phyloP scores from a whole-genome alignment of 1,139 yeast species.

The Eremothecium cymbalariae region DNA sequence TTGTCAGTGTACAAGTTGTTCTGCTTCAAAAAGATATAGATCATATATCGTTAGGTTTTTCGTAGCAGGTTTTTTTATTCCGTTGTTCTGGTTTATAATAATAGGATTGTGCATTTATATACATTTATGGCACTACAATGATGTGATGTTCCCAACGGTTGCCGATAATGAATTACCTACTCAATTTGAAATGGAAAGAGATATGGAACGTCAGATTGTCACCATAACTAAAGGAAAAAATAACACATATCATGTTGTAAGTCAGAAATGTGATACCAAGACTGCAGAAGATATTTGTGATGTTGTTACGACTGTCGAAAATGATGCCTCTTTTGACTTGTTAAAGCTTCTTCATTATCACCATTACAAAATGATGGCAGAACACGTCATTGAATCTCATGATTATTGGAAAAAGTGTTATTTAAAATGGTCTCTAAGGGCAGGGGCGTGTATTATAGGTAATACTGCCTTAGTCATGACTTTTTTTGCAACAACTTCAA shows the following conservation, averaged over 20 bases:
- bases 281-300: too few species aligned
- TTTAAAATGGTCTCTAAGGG: not conserved
- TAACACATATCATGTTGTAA: too few species aligned
- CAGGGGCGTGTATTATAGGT: not conserved
- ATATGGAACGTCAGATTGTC: too few species aligned
- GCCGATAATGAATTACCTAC: conserved; percentile 22
- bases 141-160: conserved; percentile 12
- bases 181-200: conserved; percentile 13
- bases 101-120: conserved; percentile 15
- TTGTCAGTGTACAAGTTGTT: conserved; percentile 24
- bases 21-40: conserved; percentile 6
- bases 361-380: not conserved
- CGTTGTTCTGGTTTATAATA: conserved; percentile 19
- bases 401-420: not conserved
- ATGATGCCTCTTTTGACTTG: too few species aligned
- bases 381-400: not conserved
- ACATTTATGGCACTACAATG: conserved; percentile 15
- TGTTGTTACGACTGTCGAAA: too few species aligned
- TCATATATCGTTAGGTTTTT: conserved; percentile 14
- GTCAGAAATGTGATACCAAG: too few species aligned
- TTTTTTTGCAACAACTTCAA: too few species aligned
- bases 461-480: not conserved
- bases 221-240: too few species aligned
- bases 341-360: too few species aligned
- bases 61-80: conserved; percentile 21